Evolutionary conservation across 495 filamentous ascomycete genomes (phyloP), one percentile per base, ranked within the genome.

Genomic region (Trichocladium antarcticum): DNA sequence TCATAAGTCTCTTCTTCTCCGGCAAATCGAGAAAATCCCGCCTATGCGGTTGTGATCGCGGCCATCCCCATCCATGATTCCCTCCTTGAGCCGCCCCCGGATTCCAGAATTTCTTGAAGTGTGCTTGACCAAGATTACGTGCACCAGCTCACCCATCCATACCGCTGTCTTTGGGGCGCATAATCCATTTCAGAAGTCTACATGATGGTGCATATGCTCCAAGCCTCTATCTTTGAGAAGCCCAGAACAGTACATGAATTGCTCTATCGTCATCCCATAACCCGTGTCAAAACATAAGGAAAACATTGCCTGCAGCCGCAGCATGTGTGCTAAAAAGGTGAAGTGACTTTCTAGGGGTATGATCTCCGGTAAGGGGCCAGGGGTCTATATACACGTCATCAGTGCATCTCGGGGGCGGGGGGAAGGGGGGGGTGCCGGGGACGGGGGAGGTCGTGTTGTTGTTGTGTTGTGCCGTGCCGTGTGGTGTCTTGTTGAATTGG

Each of bases 311-410:
- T 54, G 54, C 43, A 55, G 49, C 49, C 40, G 55, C 37, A 43
- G 45, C 37, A 47, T 15, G 37, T 15, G 37, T 37, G 22, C n/a
- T 37, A 49, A 37, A 45, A 50, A 53, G 54, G 55, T 58, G 53
- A 49, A 49, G 56, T 62, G 57, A 51, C 52, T 49, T 52, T 58
- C 56, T 53, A 52, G 51, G 58, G 53, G 49, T 59, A 59, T 59
- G 61, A 43, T 54, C 31, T 54, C 44, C 28, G 49, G 58, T 58
- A 53, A 41, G 49, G 53, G 54, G 49, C 31, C 53, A 52, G 48
- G 48, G 46, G 24, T 62, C 57, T 64, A 62, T 62, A 58, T 60
- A 58, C 61, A 64, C 61, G 62, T 51, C 40, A 41, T 51, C 50
- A 58, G 61, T 64, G 61, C 57, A 64, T 62, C 50, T 54, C 17